Conservation (phyloP, 345 rosid species). For the Aethionema arabicum region DNA sequence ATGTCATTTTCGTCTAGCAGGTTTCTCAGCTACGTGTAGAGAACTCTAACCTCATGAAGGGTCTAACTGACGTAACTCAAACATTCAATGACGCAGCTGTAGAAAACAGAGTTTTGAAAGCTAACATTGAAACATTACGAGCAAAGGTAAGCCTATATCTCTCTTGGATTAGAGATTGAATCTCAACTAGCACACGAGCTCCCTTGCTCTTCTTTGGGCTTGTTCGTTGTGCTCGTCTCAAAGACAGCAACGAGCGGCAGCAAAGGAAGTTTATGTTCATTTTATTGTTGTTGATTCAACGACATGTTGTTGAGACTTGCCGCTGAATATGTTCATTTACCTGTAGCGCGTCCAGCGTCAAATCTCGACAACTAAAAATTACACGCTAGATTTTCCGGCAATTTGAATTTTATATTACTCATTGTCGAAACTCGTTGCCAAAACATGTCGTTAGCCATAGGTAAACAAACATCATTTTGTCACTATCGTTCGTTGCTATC, state of each 20-base stretch:
- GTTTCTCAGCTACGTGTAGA: conserved; percentile 82
- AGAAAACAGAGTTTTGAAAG: conserved; percentile 88
- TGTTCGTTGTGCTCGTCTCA: too few species aligned
- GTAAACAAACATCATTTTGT: not conserved
- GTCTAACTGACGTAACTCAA: conserved; percentile 69
- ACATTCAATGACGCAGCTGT: conserved; percentile 75
- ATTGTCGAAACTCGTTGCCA: too few species aligned
- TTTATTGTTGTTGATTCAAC: too few species aligned
- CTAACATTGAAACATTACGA: conserved; percentile 84
- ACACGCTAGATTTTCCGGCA: too few species aligned
- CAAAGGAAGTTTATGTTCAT: too few species aligned
- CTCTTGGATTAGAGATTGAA: conserved; percentile 1
- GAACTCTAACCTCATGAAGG: conserved; percentile 61
- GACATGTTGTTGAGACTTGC: not conserved
- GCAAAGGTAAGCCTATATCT: conserved; percentile 60
- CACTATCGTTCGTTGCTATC: too few species aligned
- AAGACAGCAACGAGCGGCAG: not conserved
- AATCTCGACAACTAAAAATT: too few species aligned
- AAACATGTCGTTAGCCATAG: too few species aligned
- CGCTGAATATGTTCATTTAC: too few species aligned
- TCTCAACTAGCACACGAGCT: not conserved
- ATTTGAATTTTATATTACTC: too few species aligned
- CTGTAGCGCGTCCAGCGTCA: too few species aligned
- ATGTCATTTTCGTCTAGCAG: conserved; percentile 39
- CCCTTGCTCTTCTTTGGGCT: too few species aligned